Percentiles rank a stretch among this genome's conserved stretches.
phyloP scores from a whole-genome alignment of 768 basidiomycete species.

The Lactarius trivialis region DNA sequence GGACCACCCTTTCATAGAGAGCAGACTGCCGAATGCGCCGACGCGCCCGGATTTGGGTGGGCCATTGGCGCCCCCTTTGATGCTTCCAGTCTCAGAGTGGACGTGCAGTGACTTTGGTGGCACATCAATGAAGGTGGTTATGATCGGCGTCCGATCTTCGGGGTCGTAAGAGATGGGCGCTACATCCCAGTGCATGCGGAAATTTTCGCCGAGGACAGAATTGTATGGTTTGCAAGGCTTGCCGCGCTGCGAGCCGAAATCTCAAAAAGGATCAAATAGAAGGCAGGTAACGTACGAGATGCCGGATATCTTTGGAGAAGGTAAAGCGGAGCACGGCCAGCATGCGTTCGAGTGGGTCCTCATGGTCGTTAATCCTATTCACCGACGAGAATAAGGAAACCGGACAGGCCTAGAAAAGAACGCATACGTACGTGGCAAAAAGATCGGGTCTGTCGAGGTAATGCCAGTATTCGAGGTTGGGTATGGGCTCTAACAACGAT shows the following conservation, averaged over 20 bases:
- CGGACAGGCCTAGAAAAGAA: background rate
- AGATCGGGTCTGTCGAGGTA: conserved; percentile 88
- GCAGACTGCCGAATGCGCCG: conserved; percentile 53
- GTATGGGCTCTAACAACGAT: conserved; percentile 86
- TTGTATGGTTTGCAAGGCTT: conserved; percentile 94
- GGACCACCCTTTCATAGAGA: conserved; percentile 34
- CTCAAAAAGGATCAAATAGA: background rate
- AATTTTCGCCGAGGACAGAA: conserved; percentile 83
- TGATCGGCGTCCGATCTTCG: conserved; percentile 42
- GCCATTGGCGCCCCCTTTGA: conserved; percentile 46
- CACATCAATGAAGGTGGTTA: conserved; percentile 35
- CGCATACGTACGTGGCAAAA: conserved; percentile 72
- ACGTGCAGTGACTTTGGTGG: conserved; percentile 22
- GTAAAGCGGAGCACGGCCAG: conserved; percentile 83
- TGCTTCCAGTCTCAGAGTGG: conserved; percentile 43
- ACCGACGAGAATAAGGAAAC: background rate
- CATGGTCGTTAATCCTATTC: conserved; percentile 81
- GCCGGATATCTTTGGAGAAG: conserved; percentile 93
- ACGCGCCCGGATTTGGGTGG: conserved; percentile 45
- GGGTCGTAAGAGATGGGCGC: conserved; percentile 50
- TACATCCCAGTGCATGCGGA: conserved; percentile 83
- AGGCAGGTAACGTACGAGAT: conserved; percentile 52
- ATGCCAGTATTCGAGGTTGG: conserved; percentile 96
- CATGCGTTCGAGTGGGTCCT: conserved; percentile 92
- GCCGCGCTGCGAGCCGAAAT: conserved; percentile 51